Evolutionary conservation across 371 early-diverging fungal genomes (phyloP).

Genomic region (Entomophthora muscae): DNA sequence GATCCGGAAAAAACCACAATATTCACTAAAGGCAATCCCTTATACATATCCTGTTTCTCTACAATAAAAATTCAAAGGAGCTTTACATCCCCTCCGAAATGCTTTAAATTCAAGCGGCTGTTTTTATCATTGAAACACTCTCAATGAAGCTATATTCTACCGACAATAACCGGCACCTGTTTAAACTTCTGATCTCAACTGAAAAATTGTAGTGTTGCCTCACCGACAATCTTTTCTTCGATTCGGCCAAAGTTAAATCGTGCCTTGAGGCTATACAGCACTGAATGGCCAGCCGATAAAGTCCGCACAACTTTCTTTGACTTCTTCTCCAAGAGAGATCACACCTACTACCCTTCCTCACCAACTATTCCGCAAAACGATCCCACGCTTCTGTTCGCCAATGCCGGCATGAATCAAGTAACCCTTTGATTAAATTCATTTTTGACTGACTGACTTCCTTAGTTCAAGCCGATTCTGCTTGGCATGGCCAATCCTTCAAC

Average conservation of each 20-base stretch:
- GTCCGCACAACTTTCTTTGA: conserved; percentile 86
- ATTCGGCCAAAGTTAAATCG: too few species aligned
- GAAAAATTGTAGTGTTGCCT: not conserved
- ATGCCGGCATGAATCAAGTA: conserved; percentile 99
- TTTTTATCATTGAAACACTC: too few species aligned
- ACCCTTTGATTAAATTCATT: not conserved
- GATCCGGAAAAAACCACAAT: too few species aligned
- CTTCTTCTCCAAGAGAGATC: conserved; percentile 67
- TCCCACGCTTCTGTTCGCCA: conserved; percentile 95
- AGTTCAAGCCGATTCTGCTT: conserved; percentile 97
- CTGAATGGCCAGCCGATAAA: conserved; percentile 53
- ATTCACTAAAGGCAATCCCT: too few species aligned
- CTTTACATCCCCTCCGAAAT: too few species aligned
- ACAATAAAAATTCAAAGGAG: too few species aligned
- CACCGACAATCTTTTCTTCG: too few species aligned
- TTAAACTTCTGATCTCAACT: not conserved
- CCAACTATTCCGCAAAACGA: conserved; percentile 95
- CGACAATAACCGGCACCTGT: too few species aligned
- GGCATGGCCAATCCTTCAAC: conserved; percentile 87
- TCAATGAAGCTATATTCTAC: too few species aligned
- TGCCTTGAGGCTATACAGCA: not conserved
- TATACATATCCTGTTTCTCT: too few species aligned
- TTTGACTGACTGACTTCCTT: not conserved
- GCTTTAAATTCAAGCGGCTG: too few species aligned
- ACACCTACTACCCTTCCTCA: conserved; percentile 76